Evolutionary conservation across 116 monocot species (phyloP).

Genomic region (Papilionanthe hybrid): DNA sequence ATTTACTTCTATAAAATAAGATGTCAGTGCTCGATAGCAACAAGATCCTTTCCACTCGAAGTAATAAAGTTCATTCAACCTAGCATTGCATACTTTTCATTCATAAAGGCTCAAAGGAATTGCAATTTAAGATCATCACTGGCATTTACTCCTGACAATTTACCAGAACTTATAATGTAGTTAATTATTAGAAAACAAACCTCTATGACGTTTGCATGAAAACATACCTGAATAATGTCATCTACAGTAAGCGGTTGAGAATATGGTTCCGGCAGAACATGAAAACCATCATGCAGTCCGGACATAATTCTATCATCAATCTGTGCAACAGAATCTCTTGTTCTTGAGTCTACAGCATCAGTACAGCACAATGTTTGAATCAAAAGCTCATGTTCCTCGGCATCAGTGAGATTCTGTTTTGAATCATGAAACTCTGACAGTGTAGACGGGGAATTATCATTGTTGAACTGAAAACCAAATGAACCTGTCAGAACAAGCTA

Average conservation of each 20-base stretch:
- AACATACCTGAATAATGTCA: constrained; percentile 26
- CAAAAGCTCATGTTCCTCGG: constrained; percentile 7
- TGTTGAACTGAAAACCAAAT: constrained; percentile 8
- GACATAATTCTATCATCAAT: not conserved
- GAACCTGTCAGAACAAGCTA: constrained; percentile 8
- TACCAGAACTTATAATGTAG: not conserved
- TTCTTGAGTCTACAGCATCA: constrained; percentile 3
- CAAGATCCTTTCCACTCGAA: too few species aligned
- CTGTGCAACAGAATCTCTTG: constrained; percentile 1
- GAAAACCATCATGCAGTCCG: constrained; percentile 1
- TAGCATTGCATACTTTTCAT: too few species aligned
- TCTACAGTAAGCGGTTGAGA: constrained; percentile 15
- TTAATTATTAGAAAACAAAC: not conserved
- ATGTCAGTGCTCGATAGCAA: too few species aligned
- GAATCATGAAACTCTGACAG: constrained; percentile 5
- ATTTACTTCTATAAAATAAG: too few species aligned
- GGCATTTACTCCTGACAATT: not conserved
- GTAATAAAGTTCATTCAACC: too few species aligned
- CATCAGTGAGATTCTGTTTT: constrained; percentile 2
- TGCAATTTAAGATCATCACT: not conserved
- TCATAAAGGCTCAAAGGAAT: too few species aligned
- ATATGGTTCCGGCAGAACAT: not conserved
- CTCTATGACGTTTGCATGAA: not conserved
- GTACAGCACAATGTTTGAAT: constrained; percentile 1
- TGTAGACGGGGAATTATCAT: constrained; percentile 1